Percentiles rank a stretch among this genome's conserved stretches.
Evolutionary conservation across 2,329 filamentous ascomycete genomes (phyloP).

Genomic region (Fusarium sp.): DNA sequence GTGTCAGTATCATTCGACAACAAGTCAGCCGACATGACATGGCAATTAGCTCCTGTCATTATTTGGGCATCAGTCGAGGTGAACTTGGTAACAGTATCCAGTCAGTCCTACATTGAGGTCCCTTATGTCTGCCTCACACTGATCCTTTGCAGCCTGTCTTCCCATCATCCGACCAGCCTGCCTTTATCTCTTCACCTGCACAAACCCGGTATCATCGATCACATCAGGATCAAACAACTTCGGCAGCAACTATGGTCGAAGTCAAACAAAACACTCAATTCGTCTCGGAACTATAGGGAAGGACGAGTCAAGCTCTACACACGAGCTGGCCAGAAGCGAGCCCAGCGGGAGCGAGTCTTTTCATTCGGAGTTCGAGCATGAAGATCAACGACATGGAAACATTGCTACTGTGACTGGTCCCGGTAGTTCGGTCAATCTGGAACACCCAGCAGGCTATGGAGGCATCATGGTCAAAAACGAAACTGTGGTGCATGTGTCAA

Average conservation of each 20-base stretch:
- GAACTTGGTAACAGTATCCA: slow-evolving; percentile 35
- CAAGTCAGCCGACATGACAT: slow-evolving; percentile 32
- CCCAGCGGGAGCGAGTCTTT: slow-evolving; percentile 1
- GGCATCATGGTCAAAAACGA: slow-evolving; percentile 37
- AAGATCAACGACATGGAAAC: background rate
- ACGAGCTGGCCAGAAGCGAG: slow-evolving; percentile 21
- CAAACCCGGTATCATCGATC: background rate
- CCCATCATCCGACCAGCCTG: slow-evolving; percentile 34
- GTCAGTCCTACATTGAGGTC: background rate
- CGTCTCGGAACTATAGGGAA: slow-evolving; percentile 14
- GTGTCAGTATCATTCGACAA: slow-evolving; percentile 23
- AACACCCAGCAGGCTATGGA: background rate
- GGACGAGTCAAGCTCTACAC: slow-evolving; percentile 30
- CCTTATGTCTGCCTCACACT: rapidly evolving
- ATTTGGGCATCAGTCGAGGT: slow-evolving; percentile 39
- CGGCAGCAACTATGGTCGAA: slow-evolving; percentile 9
- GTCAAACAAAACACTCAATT: slow-evolving; percentile 26
- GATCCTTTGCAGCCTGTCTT: slow-evolving; percentile 31
- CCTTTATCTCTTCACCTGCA: slow-evolving; percentile 24
- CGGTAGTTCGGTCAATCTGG: background rate
- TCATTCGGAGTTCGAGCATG: slow-evolving; percentile 21
- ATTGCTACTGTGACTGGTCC: slow-evolving; percentile 5
- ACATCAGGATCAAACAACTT: slow-evolving; percentile 6
- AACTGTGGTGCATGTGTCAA: slow-evolving; percentile 16
- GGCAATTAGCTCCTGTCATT: slow-evolving; percentile 25